Evolutionary conservation across 2,329 filamentous ascomycete genomes (phyloP).

Genomic region (Colletotrichum zoysiae): DNA sequence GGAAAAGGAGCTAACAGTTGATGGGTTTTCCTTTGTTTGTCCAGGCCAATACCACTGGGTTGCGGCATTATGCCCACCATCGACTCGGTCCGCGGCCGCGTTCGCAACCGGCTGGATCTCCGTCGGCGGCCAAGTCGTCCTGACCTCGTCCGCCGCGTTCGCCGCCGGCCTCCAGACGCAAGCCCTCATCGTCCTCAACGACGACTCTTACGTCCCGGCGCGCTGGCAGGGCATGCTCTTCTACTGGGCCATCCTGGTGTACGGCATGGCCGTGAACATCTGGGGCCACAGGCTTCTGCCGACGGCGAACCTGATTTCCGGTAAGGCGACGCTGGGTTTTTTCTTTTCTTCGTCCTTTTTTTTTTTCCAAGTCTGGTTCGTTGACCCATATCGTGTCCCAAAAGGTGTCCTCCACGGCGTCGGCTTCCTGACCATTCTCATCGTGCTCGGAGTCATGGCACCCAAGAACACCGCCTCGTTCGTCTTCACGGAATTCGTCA

Average conservation of each 20-base stretch:
- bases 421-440: slow-evolving; percentile 47
- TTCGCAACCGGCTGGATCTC: slow-evolving; percentile 61
- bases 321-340: slow-evolving; percentile 18
- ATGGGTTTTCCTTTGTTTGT: neutral
- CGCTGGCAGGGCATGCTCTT: slow-evolving; percentile 61
- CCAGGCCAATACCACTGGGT: slow-evolving; percentile 62
- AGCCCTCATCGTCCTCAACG: slow-evolving; percentile 57
- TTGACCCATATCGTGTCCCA: neutral
- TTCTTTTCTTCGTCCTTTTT: too few species aligned
- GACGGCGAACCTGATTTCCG: slow-evolving; percentile 49
- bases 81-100: slow-evolving; percentile 51
- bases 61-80: slow-evolving; percentile 52
- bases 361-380: neutral
- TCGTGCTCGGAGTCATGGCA: slow-evolving; percentile 49
- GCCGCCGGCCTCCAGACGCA: slow-evolving; percentile 59
- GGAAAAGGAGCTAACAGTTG: neutral
- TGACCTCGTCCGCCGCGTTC: slow-evolving; percentile 62
- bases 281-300: slow-evolving; percentile 55
- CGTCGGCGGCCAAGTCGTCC: slow-evolving; percentile 59
- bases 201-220: slow-evolving; percentile 54
- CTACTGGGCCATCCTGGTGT: slow-evolving; percentile 58
- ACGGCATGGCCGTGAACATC: slow-evolving; percentile 55
- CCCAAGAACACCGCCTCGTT: slow-evolving; percentile 48
- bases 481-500: slow-evolving; percentile 51
- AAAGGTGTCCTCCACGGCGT: slow-evolving; percentile 46